Evolutionary conservation across 208 protist species (phyloP), one percentile per base, ranked within the genome.

Genomic region (Leptomonas pyrrhocoris): DNA sequence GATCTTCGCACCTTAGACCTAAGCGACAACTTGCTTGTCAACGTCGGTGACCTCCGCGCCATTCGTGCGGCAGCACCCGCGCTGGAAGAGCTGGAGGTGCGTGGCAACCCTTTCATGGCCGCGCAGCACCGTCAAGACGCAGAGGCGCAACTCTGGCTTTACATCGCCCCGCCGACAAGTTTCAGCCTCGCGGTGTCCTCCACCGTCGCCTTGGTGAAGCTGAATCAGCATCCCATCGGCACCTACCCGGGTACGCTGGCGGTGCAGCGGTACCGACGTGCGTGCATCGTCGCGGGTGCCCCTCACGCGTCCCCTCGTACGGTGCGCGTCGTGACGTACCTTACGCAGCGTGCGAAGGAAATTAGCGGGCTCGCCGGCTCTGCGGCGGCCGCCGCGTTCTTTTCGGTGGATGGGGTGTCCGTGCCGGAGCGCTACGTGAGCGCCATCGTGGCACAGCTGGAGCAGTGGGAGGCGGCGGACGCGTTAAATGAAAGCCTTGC

Each of bases 71-170:
- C 59, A 19, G 74, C 85, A 34, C 80, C 87, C 2, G 38, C 46
- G 15, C 83, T 96, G 27, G 42, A 84, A 53, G 66, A 61, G 34
- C 76, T 96, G 19, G 27, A 77, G 45, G 68, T 88, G 11, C 74
- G 87, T 31, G 75, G 85, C 56, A 98, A 98, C 73, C 89, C 88
- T 9, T 81, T 86, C 54, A 58, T 90, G 62, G 13, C 25, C 21
- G n/a, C 42, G 34, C 71, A 77, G 28, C 27, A 46, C 2, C 55
- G 73, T 2, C 68, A 83, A 40, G 57, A 78, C 11, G 36, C 73
- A 27, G 59, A 59, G 53, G 66, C 68, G 54, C 55, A 40, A 49
- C 61, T 80, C 16, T 75, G 58, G 53, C 27, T 79, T 28, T 62
- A 73, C 36, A 16, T 57, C 11, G 55, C 57, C 18, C 65, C 68